Evolutionary conservation across 768 basidiomycete species (phyloP), one percentile per base, ranked within the genome.

Genomic region (Boletus huronensis): DNA sequence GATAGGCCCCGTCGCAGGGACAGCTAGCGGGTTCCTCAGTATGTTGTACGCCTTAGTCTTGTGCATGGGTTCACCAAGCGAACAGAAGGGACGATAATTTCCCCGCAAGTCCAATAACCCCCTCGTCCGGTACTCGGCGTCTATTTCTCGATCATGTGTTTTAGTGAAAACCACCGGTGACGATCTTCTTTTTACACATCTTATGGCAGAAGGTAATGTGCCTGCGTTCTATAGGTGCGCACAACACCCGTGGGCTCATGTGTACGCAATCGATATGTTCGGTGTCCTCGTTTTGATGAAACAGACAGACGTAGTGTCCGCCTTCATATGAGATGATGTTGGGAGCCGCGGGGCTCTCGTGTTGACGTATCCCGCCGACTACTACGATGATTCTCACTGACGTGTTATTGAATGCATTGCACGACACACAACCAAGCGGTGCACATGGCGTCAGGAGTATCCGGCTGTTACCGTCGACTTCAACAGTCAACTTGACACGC

Each of bases 1-100:
- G 72, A 79, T 34, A 63, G 58, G 23, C 67, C 64, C 14, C 69
- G 56, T 19, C 42, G 54, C 47, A 67, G 60, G 50, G 40, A 55
- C 39, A 47, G 39, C 53, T 70, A 71, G 60, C 36, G 17, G 29
- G 36, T 31, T 38, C 21, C 14, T 32, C 53, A 46, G 54, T 53
- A 43, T 55, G 48, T 58, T 35, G 36, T 57, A 44, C 34, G 26
- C 25, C 47, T 53, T 41, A 31, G 21, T 55, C 34, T 21, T 31
- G 17, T 57, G 46, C 49, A 38, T 29, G 23, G 49, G 45, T 56
- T 61, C 43, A 49, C 32, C 34, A 46, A 53, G 48, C 42, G 19
- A 46, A 39, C 35, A 58, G 52, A 44, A 48, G 38, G 45, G 25
- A 43, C 26, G 38, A 52, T 46, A 28, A 38, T 54, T 34, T 21